Conservation (phyloP, 306 rosid species). For the Acacia acuminata region DNA sequence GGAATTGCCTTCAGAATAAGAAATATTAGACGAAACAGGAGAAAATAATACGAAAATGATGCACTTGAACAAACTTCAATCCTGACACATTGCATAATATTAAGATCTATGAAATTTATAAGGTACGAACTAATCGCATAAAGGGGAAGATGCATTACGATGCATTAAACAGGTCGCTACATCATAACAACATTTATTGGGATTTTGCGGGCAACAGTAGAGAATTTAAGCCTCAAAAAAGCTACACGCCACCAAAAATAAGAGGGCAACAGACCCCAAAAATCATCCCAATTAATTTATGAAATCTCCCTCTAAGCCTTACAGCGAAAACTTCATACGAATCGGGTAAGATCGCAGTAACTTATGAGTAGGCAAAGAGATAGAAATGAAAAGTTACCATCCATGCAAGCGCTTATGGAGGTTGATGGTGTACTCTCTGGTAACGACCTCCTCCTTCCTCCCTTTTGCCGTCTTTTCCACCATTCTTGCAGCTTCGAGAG, state of each 20-base stretch:
- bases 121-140: background rate
- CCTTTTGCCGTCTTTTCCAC: constrained; percentile 50
- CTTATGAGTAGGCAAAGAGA: background rate
- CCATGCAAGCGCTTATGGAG: constrained; percentile 63
- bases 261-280: background rate
- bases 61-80: no score
- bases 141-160: no score
- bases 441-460: constrained; percentile 52
- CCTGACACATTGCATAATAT: background rate
- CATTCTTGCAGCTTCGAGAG: constrained; percentile 37
- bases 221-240: background rate
- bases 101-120: background rate
- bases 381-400: constrained; percentile 39
- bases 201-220: no score
- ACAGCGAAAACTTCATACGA: background rate
- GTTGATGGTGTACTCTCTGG: constrained; percentile 55
- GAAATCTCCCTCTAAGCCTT: no score
- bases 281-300: background rate
- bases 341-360: background rate
- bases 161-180: background rate
- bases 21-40: background rate
- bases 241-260: background rate
- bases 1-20: background rate
- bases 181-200: background rate
- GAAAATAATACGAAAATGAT: background rate